Evolutionary conservation across 148 eudicot genomes (phyloP).

Genomic region (Vaccinium darrowii): DNA sequence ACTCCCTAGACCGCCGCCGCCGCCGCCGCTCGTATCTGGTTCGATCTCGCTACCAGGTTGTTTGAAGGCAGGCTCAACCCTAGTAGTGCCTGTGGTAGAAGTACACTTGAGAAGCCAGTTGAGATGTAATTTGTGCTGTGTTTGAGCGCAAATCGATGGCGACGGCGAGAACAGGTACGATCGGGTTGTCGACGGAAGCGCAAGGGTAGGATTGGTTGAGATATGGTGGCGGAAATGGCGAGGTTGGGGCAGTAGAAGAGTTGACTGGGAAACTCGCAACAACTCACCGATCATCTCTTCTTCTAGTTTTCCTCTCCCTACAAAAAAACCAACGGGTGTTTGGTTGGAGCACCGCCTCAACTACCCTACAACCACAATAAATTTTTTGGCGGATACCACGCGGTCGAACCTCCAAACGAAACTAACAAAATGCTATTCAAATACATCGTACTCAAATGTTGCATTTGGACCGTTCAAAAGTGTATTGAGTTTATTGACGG

Average conservation of each 20-base stretch:
- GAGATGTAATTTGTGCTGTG: background rate
- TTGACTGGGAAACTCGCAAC: background rate
- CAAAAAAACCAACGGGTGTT: background rate
- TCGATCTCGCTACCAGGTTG: background rate
- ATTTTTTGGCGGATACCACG: too few species aligned
- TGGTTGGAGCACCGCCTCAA: too few species aligned
- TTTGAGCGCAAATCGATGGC: background rate
- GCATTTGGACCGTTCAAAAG: too few species aligned
- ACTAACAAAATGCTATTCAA: too few species aligned
- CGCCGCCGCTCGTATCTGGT: conserved; percentile 51
- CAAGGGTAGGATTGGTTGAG: background rate
- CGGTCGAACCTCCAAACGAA: too few species aligned
- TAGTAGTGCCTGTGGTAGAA: background rate
- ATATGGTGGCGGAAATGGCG: background rate
- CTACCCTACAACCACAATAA: too few species aligned
- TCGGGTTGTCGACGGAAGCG: background rate
- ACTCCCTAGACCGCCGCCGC: conserved; percentile 46
- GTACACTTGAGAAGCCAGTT: background rate
- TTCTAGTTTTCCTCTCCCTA: background rate
- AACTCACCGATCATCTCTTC: background rate
- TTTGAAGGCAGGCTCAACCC: background rate
- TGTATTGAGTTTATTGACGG: too few species aligned
- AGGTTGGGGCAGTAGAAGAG: background rate
- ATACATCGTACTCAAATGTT: too few species aligned
- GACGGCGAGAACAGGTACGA: background rate